phyloP scores from a whole-genome alignment of 164 flowering plant species.

The Nymphaea thermarum region DNA sequence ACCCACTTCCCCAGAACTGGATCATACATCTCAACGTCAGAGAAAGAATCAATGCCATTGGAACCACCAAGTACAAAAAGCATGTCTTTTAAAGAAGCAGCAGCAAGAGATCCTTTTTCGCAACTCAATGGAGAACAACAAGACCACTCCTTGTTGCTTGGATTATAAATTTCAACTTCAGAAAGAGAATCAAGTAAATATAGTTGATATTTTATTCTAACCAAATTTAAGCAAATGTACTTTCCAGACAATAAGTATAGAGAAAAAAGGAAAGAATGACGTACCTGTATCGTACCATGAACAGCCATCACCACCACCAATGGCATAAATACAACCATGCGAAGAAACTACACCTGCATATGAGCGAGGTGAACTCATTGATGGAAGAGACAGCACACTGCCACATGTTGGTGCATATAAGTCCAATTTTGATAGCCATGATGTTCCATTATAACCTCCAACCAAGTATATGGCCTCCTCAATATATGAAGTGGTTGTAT shows the following conservation, averaged over 20 bases:
- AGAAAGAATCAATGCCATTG: slow-evolving; percentile 46
- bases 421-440: slow-evolving; percentile 48
- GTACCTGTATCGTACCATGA: slow-evolving; percentile 83
- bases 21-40: slow-evolving; percentile 86
- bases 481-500: slow-evolving; percentile 16
- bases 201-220: not conserved
- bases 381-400: slow-evolving; percentile 32
- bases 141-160: slow-evolving; percentile 40
- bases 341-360: slow-evolving; percentile 47
- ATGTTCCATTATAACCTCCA: slow-evolving; percentile 70
- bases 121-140: slow-evolving; percentile 34
- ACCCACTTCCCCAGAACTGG: slow-evolving; percentile 65
- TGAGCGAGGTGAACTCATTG: slow-evolving; percentile 59
- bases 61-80: slow-evolving; percentile 90
- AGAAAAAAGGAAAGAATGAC: not conserved
- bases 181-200: not conserved
- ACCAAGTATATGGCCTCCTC: slow-evolving; percentile 36
- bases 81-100: slow-evolving; percentile 39
- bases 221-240: not conserved
- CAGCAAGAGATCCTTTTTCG: slow-evolving; percentile 63
- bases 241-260: not conserved
- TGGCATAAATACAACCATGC: slow-evolving; percentile 39
- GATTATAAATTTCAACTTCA: slow-evolving; percentile 70
- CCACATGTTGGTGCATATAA: slow-evolving; percentile 47
- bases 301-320: slow-evolving; percentile 69